These are phyloP conservation scores for Scenedesmus sp. DNA, from an alignment of 163 green algal genomes.

Conservation along the genomic window DNA sequence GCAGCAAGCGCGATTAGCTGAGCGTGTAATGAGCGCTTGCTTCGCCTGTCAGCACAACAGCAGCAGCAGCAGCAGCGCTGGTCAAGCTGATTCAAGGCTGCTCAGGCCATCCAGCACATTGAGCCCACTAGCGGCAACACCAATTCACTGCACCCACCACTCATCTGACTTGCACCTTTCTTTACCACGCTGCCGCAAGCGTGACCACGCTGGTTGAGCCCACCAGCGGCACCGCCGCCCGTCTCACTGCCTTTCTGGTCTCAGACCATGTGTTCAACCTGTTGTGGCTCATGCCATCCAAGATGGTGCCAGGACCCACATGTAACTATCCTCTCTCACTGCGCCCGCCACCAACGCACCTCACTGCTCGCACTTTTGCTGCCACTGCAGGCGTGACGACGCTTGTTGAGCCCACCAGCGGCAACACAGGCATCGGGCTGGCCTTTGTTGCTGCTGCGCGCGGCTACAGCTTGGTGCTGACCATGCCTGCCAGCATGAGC, in stretches of 20 bases:
- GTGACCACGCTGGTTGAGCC: conserved; percentile 8
- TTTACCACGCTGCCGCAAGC: neutral
- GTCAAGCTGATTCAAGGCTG: neutral
- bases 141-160: neutral
- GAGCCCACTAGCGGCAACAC: conserved; percentile 97
- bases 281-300: no score
- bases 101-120: conserved; percentile 67
- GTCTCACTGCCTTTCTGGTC: no score
- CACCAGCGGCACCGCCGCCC: neutral
- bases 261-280: no score
- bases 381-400: conserved; percentile 72
- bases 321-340: neutral
- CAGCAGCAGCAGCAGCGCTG: neutral
- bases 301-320: no score
- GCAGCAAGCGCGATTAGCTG: no score
- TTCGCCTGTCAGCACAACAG: no score
- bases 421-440: conserved; percentile 98
- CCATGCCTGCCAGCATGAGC: conserved; percentile 98
- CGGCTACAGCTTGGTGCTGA: conserved; percentile 97
- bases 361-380: no score
- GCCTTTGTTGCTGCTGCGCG: conserved; percentile 97
- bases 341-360: no score
- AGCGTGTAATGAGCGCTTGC: no score
- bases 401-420: conserved; percentile 95
- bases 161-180: neutral